These are phyloP conservation scores for Avicennia marina DNA, from an alignment of 257 asterid species.

Conservation along the genomic window DNA sequence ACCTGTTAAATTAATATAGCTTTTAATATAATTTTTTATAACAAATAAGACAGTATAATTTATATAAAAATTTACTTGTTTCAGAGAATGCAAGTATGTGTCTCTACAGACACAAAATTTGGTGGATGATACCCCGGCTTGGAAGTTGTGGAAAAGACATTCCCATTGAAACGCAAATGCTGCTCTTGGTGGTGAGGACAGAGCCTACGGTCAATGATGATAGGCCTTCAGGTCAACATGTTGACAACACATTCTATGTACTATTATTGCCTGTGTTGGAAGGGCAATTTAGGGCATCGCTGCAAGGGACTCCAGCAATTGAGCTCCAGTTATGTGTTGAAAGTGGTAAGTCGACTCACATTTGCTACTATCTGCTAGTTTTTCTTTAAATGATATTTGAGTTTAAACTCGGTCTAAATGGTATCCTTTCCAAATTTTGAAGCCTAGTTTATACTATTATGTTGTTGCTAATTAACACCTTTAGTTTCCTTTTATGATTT, in stretches of 20 bases:
- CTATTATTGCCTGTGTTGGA: constrained; percentile 49
- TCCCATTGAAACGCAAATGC: constrained; percentile 68
- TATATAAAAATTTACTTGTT: no score
- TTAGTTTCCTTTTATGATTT: background rate
- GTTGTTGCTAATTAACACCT: background rate
- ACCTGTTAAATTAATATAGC: no score
- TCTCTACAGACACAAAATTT: constrained; percentile 46
- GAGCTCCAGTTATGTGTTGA: constrained; percentile 51
- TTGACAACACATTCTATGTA: no score
- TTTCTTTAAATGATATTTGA: background rate
- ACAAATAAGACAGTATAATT: no score
- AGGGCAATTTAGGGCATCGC: constrained; percentile 43
- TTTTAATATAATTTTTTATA: no score
- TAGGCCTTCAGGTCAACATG: no score
- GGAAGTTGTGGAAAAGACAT: constrained; percentile 46
- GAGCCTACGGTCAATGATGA: no score
- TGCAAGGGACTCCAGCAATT: constrained; percentile 38
- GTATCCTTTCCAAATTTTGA: no score
- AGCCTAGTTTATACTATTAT: no score
- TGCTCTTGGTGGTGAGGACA: constrained; percentile 42
- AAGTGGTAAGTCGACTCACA: constrained; percentile 30
- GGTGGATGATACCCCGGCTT: constrained; percentile 76
- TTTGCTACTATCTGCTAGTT: background rate
- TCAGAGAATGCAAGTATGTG: constrained; percentile 48
- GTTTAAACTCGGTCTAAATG: no score